phyloP scores from a whole-genome alignment of 2,329 filamentous ascomycete genomes.

The Phialophora chinensis region DNA sequence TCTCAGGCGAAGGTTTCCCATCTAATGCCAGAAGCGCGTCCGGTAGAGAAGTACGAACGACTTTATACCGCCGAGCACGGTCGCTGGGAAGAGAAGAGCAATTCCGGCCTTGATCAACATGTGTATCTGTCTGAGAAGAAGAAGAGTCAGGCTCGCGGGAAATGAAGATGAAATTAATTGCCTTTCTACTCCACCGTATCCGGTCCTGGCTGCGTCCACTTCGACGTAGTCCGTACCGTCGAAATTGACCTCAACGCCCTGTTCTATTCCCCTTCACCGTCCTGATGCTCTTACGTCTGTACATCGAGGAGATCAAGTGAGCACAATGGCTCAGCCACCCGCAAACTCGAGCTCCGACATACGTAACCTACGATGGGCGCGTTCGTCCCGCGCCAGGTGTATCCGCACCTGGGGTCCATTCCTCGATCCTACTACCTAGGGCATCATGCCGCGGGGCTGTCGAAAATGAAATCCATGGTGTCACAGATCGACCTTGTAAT shows the following conservation, averaged over 20 bases:
- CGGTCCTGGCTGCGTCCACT: background rate
- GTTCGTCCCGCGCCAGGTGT: slow-evolving; percentile 76
- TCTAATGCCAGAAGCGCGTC: background rate
- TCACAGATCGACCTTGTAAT: slow-evolving; percentile 84
- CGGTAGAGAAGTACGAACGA: background rate
- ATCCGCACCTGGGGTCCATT: slow-evolving; percentile 75
- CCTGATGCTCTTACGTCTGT: background rate
- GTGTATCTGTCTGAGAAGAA: background rate
- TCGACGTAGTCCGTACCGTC: background rate
- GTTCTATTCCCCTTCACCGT: background rate
- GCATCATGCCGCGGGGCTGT: slow-evolving; percentile 82
- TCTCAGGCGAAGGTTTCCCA: background rate
- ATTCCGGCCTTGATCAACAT: background rate
- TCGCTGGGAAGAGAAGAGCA: background rate
- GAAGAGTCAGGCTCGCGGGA: background rate
- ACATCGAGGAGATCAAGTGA: background rate
- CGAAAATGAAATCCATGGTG: slow-evolving; percentile 81
- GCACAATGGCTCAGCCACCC: slow-evolving; percentile 20
- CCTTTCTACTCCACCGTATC: background rate
- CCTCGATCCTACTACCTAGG: slow-evolving; percentile 92
- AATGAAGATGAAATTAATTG: background rate
- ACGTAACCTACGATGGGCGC: slow-evolving; percentile 41
- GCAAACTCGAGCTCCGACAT: background rate
- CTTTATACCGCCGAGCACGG: background rate
- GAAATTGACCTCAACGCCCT: background rate